phyloP scores from a whole-genome alignment of 2,329 filamentous ascomycete genomes.

The Exophiala spinifera region DNA sequence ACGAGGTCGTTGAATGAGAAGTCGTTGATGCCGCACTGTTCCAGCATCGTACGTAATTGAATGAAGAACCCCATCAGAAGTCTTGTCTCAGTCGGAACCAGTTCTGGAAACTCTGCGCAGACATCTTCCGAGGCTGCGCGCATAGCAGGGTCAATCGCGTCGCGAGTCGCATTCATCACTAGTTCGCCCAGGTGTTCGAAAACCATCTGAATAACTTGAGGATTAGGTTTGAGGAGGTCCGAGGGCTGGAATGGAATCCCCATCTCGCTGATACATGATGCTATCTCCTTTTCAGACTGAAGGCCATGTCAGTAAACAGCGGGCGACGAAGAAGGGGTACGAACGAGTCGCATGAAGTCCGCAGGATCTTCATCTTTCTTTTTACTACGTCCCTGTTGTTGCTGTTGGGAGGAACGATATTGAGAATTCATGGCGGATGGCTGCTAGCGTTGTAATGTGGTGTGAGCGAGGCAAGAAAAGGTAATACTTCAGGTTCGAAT shows the following conservation, averaged over 20 bases:
- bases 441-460: background rate
- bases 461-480: too few species aligned
- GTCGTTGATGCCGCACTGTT: conserved; percentile 85
- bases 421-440: conserved; percentile 49
- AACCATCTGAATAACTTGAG: conserved; percentile 91
- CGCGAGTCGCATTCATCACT: conserved; percentile 87
- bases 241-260: conserved; percentile 82
- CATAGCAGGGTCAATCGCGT: conserved; percentile 94
- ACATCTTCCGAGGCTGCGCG: conserved; percentile 81
- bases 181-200: conserved; percentile 97
- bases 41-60: conserved; percentile 72
- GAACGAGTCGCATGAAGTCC: conserved; percentile 56
- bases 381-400: conserved; percentile 46
- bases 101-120: conserved; percentile 77
- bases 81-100: conserved; percentile 80
- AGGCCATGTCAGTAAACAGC: conserved; percentile 36
- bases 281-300: conserved; percentile 73
- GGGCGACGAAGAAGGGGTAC: conserved; percentile 17
- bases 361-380: conserved; percentile 59
- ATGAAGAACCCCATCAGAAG: conserved; percentile 96
- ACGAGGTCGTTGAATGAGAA: conserved; percentile 92
- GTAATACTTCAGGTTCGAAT: background rate
- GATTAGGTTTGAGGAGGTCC: conserved; percentile 90
- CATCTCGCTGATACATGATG: conserved; percentile 95
- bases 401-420: conserved; percentile 41